Base-by-base conservation (phyloP, 768 basidiomycete genomes). In the Pluteus cervinus region DNA sequence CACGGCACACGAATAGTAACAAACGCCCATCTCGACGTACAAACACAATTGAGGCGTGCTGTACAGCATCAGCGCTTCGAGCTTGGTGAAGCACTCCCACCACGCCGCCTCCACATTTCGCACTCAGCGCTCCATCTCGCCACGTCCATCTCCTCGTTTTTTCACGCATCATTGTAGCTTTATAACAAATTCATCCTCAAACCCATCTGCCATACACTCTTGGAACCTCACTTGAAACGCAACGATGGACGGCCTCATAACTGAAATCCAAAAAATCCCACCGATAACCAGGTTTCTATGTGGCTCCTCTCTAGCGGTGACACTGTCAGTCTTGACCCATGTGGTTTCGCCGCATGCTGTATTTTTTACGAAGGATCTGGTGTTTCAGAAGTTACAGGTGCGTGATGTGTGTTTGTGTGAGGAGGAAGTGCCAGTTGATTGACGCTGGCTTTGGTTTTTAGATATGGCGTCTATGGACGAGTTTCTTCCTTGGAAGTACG, bases 201-300 rank as follows among this genome's bases (percentile, higher is more conserved):
- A n/a, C n/a, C n/a, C n/a, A n/a, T n/a, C n/a, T n/a, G n/a, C n/a
- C n/a, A n/a, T n/a, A n/a, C n/a, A n/a, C n/a, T n/a, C n/a, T n/a
- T n/a, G n/a, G n/a, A n/a, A n/a, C n/a, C n/a, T n/a, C n/a, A n/a
- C n/a, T n/a, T n/a, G n/a, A n/a, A n/a, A n/a, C n/a, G n/a, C n/a
- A n/a, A 38, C 28, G 16, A 76, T 76, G 75, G 60, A 70, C 35
- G 60, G 64, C 12, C 51, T 79, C 24, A 16, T 70, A 3, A 65
- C 73, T 15, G 83, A 89, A 62, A 57, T 90, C 36, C 75, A 68
- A 49, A 89, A 87, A 63, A 86, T 91, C 1, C 88, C 89, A 0
- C 82, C 83, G 23, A 81, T 92, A 24, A 90, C 89, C 4, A 76
- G 89, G 22, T 76, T 80, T 39, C 55, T 87, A 5, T 68, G 75